Base-by-base conservation (phyloP, 805 yeast species). In the Candida coquimbonensis region DNA sequence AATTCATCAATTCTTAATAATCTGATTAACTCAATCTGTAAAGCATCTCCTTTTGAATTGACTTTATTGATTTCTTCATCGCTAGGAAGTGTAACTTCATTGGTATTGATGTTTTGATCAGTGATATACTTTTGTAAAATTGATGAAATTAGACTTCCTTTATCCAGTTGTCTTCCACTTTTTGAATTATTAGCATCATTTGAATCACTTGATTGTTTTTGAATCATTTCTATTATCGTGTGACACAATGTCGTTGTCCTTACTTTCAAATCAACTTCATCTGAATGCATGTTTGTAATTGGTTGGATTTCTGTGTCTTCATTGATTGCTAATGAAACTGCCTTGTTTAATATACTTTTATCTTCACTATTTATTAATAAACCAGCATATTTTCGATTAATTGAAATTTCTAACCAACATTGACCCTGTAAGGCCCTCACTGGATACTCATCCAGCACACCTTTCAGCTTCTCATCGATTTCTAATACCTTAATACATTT, bases 21-120 rank as follows among this genome's bases (percentile, higher is more conserved):
- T 36, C 44, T 40, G 12, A 61, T 32, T 27, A 68, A 50, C 38
- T 63, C 65, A 5, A 36, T 46, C 45, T 67, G 72, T 32, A 68
- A 43, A 1, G 39, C 24, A 46, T 58, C 60, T 8, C 53, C 58
- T 21, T 38, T 40, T 0, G n/a, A 17, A 24, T 55, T 55, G 39
- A 45, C 55, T 21, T 36, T 32, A 1, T 26, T 24, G 3, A 57
- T 39, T 21, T 54, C 55, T 4, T 42, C 46, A 37, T 55, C 55
- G 7, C 47, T 31, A 16, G 55, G 53, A 2, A 6, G 4, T 7
- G 11, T 26, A 2, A n/a, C 6, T 7, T n/a, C 8, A 1, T 44
- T 34, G 4, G 41, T 11, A 4, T 41, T 34, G 3, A 44, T 11
- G 2, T 35, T n/a, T 8, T 45, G 35, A n/a, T 47, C 40, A 5